Evolutionary conservation across 1,139 yeast genomes (phyloP), one percentile per base, ranked within the genome.

Genomic region (Diutina mesorugosa): DNA sequence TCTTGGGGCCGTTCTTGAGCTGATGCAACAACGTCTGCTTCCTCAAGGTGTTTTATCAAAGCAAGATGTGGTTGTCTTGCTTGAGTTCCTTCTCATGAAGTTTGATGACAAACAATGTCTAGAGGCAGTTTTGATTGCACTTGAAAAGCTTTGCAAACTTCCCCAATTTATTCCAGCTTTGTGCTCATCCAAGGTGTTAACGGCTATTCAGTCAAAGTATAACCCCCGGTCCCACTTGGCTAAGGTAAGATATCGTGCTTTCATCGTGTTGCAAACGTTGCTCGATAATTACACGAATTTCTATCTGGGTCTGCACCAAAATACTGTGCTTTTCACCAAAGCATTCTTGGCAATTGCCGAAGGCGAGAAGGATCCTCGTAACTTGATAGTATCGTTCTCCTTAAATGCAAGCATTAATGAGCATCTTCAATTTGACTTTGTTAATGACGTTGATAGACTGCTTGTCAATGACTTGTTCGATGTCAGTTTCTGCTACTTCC

Each of bases 321-420:
- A 7, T 7, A 21, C 41, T 14, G 28, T 50, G 14, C 28, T 6
- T 3, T 82, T 77, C 58, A 74, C 88, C 45, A 68, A 76, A 56
- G 69, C 85, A 0, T 90, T 86, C 63, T 68, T 87, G 46, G 82
- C 83, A 59, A 66, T 90, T 53, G 88, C 96, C 4, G 76, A 81
- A 10, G 96, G 96, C 32, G 99, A 93, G 66, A 95, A 93, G 65
- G 99, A 93, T 68, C 99, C 99, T 3, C 76, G 90, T 58, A 93
- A 95, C 66, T 74, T 93, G 60, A 69, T 93, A 63, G 60, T 78
- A 1, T 88, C 96, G 0, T 90, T 93, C 64, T 69, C 73, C 4
- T 67, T 90, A 56, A 83, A 86, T 62, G 63, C 69, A 12, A 58
- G 58, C 4, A 79, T 93, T 30, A 76, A 86, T 32, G 62, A 70